These are phyloP conservation scores for Pyrus betulifolia DNA, from an alignment of 306 rosid genomes.

Conservation along the genomic window DNA sequence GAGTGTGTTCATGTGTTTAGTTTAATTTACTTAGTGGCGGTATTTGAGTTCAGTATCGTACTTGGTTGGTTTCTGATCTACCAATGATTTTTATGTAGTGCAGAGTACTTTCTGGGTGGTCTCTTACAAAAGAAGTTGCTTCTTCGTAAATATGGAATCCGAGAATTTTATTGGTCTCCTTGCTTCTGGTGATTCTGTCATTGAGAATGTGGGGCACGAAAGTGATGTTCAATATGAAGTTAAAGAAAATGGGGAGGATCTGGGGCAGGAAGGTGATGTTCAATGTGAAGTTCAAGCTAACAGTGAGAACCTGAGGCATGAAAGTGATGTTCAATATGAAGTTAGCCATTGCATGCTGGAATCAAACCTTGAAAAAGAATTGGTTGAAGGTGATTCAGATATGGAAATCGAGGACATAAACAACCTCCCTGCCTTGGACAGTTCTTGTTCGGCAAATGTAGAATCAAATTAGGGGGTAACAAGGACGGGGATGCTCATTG, in stretches of 20 bases:
- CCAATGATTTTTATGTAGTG: conserved; percentile 5
- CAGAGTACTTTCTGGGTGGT: conserved; percentile 9
- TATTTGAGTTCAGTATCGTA: neutral
- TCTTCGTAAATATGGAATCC: conserved; percentile 34
- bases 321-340: conserved; percentile 4
- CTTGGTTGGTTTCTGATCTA: conserved; percentile 1
- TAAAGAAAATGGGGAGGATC: neutral
- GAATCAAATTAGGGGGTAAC: conserved; percentile 12
- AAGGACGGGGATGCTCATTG: neutral
- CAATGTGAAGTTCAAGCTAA: neutral
- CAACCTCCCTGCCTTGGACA: conserved; percentile 9
- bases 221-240: neutral
- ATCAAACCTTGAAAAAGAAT: conserved; percentile 3
- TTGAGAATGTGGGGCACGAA: conserved; percentile 23
- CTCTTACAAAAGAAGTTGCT: conserved; percentile 9
- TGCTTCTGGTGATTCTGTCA: conserved; percentile 21
- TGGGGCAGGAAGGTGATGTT: neutral
- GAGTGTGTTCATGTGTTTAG: neutral
- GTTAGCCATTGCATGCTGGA: conserved; percentile 3
- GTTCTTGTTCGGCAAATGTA: conserved; percentile 13
- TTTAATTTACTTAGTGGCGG: neutral
- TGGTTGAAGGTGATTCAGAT: conserved; percentile 4
- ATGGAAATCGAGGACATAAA: conserved; percentile 29
- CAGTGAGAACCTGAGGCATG: conserved; percentile 2
- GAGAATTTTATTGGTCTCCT: conserved; percentile 29